Evolutionary conservation across 352 stramenopile species (phyloP).

Genomic region (Phytophthora cactorum): DNA sequence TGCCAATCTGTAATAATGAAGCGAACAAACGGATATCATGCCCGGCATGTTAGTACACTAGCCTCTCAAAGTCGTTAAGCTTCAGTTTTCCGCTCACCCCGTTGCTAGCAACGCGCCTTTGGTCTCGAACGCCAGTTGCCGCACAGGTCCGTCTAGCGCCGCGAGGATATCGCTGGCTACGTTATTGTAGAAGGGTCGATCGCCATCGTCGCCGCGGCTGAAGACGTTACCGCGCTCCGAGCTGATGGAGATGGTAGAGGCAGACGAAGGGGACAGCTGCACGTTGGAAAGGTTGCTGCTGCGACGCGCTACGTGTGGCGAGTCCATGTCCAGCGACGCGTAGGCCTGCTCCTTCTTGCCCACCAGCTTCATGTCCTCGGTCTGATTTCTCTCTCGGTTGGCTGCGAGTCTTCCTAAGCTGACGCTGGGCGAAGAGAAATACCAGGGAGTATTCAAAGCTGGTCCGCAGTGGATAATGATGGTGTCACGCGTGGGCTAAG

Average conservation of each 20-base stretch:
- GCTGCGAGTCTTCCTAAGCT: neutral
- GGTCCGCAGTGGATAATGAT: slow-evolving; percentile 12
- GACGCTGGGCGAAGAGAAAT: neutral
- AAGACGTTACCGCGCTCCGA: slow-evolving; percentile 37
- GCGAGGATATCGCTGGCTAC: slow-evolving; percentile 66
- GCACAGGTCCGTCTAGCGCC: slow-evolving; percentile 66
- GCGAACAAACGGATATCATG: neutral
- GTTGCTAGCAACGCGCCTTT: slow-evolving; percentile 86
- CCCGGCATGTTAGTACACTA: slow-evolving; percentile 5
- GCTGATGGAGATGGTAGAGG: slow-evolving; percentile 40
- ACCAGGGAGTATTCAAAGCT: slow-evolving; percentile 6
- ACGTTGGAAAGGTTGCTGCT: slow-evolving; percentile 44
- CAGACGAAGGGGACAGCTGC: slow-evolving; percentile 54
- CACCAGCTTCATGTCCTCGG: slow-evolving; percentile 62
- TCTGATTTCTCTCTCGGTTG: slow-evolving; percentile 4
- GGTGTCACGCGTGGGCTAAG: slow-evolving; percentile 4
- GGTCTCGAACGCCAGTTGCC: slow-evolving; percentile 78
- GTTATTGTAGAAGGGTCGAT: slow-evolving; percentile 51
- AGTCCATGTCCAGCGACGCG: slow-evolving; percentile 76
- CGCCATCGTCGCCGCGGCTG: slow-evolving; percentile 15
- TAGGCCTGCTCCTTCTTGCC: slow-evolving; percentile 82
- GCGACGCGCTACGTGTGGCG: slow-evolving; percentile 44
- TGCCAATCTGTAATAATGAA: slow-evolving; percentile 54
- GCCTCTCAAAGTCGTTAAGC: neutral
- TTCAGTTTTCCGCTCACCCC: slow-evolving; percentile 45